Evolutionary conservation across 1,284 basidiomycete genomes (phyloP).

Genomic region (Pseudomicrostroma phylloplanum): DNA sequence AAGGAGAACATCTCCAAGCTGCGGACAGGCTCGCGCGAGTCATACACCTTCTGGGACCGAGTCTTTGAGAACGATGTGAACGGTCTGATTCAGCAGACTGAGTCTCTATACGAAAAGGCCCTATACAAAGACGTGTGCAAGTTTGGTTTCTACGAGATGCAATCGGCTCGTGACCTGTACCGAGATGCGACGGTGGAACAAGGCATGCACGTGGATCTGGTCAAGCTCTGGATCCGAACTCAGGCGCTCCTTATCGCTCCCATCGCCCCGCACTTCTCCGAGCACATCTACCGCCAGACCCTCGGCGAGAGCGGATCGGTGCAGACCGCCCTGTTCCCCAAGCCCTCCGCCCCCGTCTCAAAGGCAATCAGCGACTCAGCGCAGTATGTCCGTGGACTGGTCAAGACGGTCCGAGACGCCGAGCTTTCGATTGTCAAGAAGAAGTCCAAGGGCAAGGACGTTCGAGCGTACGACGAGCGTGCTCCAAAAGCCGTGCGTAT

Average conservation of each 20-base stretch:
- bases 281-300: slow-evolving; percentile 72
- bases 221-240: slow-evolving; percentile 71
- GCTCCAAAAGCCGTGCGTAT: slow-evolving; percentile 71
- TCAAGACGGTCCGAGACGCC: slow-evolving; percentile 84
- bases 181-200: slow-evolving; percentile 71
- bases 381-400: slow-evolving; percentile 71
- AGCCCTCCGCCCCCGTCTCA: slow-evolving; percentile 54
- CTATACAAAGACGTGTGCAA: slow-evolving; percentile 95
- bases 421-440: slow-evolving; percentile 58
- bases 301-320: slow-evolving; percentile 73
- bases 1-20: slow-evolving; percentile 63
- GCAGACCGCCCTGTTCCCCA: slow-evolving; percentile 75
- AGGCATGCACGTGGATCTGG: slow-evolving; percentile 77
- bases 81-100: slow-evolving; percentile 71
- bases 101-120: slow-evolving; percentile 60
- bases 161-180: slow-evolving; percentile 89
- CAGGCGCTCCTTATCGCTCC: slow-evolving; percentile 76
- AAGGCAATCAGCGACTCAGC: slow-evolving; percentile 59
- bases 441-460: slow-evolving; percentile 37
- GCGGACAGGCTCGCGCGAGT: slow-evolving; percentile 55
- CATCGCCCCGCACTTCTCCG: slow-evolving; percentile 89
- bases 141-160: slow-evolving; percentile 91
- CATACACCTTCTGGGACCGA: slow-evolving; percentile 58
- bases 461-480: slow-evolving; percentile 36
- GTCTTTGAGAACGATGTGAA: slow-evolving; percentile 91